phyloP scores from a whole-genome alignment of 352 stramenopile species.

The Plasmopara viticola region DNA sequence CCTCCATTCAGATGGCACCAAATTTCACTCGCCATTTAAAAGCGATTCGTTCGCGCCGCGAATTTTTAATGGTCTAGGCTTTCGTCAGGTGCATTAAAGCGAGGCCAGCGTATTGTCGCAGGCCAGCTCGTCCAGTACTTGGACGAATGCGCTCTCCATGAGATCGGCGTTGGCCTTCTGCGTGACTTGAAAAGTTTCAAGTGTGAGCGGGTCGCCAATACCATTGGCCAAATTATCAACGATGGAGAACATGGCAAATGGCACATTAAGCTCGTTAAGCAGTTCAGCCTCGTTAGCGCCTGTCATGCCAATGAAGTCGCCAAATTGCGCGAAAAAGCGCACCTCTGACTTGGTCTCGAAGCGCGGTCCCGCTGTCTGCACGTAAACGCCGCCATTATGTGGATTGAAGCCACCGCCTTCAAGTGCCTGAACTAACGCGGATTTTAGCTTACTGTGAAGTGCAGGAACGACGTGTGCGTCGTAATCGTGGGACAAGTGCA shows the following conservation, averaged over 20 bases:
- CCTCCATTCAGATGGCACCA: no score
- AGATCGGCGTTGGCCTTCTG: constrained; percentile 66
- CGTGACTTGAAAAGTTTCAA: constrained; percentile 71
- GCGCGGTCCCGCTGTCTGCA: constrained; percentile 77
- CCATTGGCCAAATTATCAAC: constrained; percentile 88
- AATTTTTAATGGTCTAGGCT: no score
- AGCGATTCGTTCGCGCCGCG: no score
- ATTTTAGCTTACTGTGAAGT: constrained; percentile 39
- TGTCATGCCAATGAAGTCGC: constrained; percentile 86
- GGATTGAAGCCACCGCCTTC: constrained; percentile 35
- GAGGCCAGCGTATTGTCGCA: constrained; percentile 25
- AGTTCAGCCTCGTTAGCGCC: constrained; percentile 83
- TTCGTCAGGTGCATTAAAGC: constrained; percentile 2
- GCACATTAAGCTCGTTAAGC: constrained; percentile 73
- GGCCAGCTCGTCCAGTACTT: constrained; percentile 51
- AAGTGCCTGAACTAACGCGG: constrained; percentile 44
- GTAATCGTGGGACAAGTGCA: constrained; percentile 77
- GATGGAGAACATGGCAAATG: constrained; percentile 83
- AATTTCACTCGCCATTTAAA: no score
- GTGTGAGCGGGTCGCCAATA: constrained; percentile 68
- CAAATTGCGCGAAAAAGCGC: constrained; percentile 83
- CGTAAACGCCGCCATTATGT: constrained; percentile 77
- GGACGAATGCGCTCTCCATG: constrained; percentile 61
- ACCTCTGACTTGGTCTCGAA: constrained; percentile 90
- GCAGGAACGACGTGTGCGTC: constrained; percentile 82